Conservation (phyloP, 768 basidiomycete genomes). For the Cystofilobasidium bisporidii region DNA sequence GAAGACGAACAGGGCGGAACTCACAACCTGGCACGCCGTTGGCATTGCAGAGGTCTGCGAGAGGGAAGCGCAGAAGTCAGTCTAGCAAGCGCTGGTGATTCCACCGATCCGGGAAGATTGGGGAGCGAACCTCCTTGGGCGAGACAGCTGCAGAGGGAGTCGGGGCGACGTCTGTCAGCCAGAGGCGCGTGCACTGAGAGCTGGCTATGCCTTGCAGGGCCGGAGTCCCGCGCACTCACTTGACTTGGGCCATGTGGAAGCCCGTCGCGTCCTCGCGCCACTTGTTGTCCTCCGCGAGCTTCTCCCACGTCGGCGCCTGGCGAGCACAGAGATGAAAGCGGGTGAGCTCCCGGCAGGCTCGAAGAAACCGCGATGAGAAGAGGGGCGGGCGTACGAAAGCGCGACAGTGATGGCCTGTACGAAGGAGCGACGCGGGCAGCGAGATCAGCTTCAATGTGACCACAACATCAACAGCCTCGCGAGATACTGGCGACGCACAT, state of each 20-base stretch:
- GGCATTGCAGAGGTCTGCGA: constrained; percentile 64
- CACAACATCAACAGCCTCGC: too few relatives aligned
- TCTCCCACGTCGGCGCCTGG: constrained; percentile 61
- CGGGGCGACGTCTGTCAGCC: background rate
- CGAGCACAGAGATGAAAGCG: too few relatives aligned
- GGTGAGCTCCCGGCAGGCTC: too few relatives aligned
- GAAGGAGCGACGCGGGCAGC: background rate
- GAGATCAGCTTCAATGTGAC: background rate
- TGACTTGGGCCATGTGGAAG: constrained; percentile 67
- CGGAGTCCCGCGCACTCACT: constrained; percentile 14
- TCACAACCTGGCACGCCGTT: constrained; percentile 55
- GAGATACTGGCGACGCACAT: too few relatives aligned
- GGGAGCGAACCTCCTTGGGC: constrained; percentile 55
- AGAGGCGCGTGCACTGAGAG: too few relatives aligned
- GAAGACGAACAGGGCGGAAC: constrained; percentile 20
- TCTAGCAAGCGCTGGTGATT: background rate
- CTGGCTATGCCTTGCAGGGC: background rate
- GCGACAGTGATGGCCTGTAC: constrained; percentile 54
- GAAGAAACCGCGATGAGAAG: background rate
- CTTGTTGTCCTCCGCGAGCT: constrained; percentile 46
- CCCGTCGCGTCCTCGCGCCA: constrained; percentile 43
- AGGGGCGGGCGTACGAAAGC: constrained; percentile 45
- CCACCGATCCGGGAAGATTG: too few relatives aligned
- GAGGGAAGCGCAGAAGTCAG: background rate
- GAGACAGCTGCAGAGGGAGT: constrained; percentile 47